phyloP scores from a whole-genome alignment of 2,329 filamentous ascomycete species.

The Apiospora malaysiana region DNA sequence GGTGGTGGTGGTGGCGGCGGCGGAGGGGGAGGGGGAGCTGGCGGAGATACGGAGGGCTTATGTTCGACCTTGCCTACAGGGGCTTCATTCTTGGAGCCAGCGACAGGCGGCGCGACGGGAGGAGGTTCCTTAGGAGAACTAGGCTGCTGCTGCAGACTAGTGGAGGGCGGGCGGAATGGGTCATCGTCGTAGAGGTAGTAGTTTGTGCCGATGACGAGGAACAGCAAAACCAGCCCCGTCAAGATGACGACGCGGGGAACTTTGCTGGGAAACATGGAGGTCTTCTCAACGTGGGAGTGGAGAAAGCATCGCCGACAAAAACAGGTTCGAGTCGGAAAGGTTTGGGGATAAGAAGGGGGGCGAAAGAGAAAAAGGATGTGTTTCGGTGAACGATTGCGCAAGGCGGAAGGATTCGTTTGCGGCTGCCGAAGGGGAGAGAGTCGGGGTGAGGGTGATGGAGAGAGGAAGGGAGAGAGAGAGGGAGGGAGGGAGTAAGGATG shows the following conservation, averaged over 20 bases:
- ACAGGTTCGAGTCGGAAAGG: background rate
- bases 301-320: constrained; percentile 23
- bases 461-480: background rate
- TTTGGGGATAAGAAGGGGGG: background rate
- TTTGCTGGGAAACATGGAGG: constrained; percentile 34
- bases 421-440: background rate
- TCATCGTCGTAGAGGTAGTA: constrained; percentile 33
- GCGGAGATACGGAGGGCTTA: background rate
- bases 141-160: constrained; percentile 22
- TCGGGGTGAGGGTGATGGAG: too few relatives aligned
- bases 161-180: constrained; percentile 25
- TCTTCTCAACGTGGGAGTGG: constrained; percentile 58
- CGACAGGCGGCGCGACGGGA: background rate
- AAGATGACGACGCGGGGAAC: constrained; percentile 35
- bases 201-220: constrained; percentile 35
- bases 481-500: background rate
- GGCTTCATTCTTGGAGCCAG: background rate
- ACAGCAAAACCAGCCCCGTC: constrained; percentile 31
- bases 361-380: background rate
- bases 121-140: background rate
- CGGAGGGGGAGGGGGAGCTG: background rate
- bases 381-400: background rate
- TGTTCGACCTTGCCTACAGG: background rate
- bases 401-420: background rate
- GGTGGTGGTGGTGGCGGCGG: too few relatives aligned